Percentiles rank a stretch among this genome's conserved stretches.
Evolutionary conservation across 2,329 filamentous ascomycete genomes (phyloP).

Genomic region (Ceratocystis smalleyi): DNA sequence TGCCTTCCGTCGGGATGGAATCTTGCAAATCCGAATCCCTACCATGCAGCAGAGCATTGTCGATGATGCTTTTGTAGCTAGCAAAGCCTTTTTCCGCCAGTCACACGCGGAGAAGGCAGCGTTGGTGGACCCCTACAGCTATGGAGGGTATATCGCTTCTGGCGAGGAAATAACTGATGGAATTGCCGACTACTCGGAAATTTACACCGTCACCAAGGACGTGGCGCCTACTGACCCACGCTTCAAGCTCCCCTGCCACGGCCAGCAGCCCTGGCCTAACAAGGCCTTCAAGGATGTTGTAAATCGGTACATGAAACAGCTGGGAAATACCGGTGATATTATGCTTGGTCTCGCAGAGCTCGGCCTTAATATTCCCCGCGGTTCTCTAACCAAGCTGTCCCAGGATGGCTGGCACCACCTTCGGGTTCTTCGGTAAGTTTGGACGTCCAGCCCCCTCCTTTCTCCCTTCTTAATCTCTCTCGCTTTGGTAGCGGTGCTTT

Average conservation of each 20-base stretch:
- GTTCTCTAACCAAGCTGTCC: conserved; percentile 29
- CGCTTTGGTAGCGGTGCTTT: too few species aligned
- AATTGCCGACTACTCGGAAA: conserved; percentile 36
- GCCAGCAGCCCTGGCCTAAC: conserved; percentile 34
- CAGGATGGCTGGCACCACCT: conserved; percentile 38
- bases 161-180: conserved; percentile 35
- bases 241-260: conserved; percentile 36
- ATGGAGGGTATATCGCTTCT: conserved; percentile 34
- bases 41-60: conserved; percentile 25
- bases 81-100: conserved; percentile 27
- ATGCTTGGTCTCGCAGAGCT: conserved; percentile 32
- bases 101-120: conserved; percentile 26
- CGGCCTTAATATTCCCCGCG: conserved; percentile 28
- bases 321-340: conserved; percentile 30
- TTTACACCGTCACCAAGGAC: conserved; percentile 38
- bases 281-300: conserved; percentile 27
- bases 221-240: conserved; percentile 26
- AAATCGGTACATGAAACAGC: conserved; percentile 27
- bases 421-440: conserved; percentile 29
- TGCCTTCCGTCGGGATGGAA: conserved; percentile 31
- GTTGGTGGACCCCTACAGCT: conserved; percentile 32
- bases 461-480: too few species aligned
- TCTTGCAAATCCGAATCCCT: conserved; percentile 31
- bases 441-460: background rate
- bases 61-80: conserved; percentile 25